A percentile compares a stretch with the other conserved stretches of the same genome.
phyloP scores from a whole-genome alignment of 108 stramenopile genomes.

The Fistulifera solaris region DNA sequence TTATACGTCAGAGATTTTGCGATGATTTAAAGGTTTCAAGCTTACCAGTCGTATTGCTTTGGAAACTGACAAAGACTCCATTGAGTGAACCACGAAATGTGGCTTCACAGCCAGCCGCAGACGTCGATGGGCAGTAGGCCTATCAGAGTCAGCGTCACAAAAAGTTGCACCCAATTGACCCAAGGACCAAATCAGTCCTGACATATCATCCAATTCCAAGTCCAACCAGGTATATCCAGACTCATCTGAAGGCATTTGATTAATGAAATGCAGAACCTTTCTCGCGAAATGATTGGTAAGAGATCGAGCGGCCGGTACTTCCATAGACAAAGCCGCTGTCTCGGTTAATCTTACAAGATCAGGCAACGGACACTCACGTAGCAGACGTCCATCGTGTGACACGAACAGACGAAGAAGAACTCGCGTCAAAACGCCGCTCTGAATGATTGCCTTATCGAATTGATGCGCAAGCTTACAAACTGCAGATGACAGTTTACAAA shows the following conservation, averaged over 20 bases:
- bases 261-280: constrained; percentile 31
- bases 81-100: no score
- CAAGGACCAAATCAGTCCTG: constrained; percentile 30
- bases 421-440: constrained; percentile 22
- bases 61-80: no score
- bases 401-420: constrained; percentile 35
- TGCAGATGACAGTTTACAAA: constrained; percentile 25
- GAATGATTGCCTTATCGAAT: no score
- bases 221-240: constrained; percentile 8
- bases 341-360: constrained; percentile 30
- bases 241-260: constrained; percentile 16
- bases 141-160: constrained; percentile 3
- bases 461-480: no score
- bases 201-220: constrained; percentile 22
- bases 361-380: constrained; percentile 28
- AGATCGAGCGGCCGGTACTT: constrained; percentile 20
- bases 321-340: constrained; percentile 25
- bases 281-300: constrained; percentile 32
- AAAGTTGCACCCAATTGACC: constrained; percentile 35
- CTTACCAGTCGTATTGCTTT: no score
- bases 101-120: constrained; percentile 18
- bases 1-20: no score
- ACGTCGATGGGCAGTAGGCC: constrained; percentile 15
- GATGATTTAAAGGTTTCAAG: no score
- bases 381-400: constrained; percentile 39